A percentile compares a stretch with the other conserved stretches of the same genome.
phyloP scores from a whole-genome alignment of 108 stramenopile species.

The Cyclotella sp. region DNA sequence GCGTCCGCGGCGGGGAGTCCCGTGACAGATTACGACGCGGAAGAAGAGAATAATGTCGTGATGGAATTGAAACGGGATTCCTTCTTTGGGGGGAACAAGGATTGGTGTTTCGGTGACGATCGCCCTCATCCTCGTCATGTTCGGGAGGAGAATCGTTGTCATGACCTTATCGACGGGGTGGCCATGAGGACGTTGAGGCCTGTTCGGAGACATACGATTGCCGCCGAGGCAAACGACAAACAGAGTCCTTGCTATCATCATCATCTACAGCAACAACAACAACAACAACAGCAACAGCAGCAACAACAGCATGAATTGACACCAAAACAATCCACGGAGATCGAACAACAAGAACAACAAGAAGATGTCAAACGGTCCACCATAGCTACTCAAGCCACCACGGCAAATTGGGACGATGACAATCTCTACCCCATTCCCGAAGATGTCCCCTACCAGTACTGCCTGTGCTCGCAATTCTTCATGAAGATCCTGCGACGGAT shows the following conservation, averaged over 20 bases:
- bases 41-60: neutral
- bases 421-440: slow-evolving; percentile 2
- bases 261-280: neutral
- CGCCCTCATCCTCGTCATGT: neutral
- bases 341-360: neutral
- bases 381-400: neutral
- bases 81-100: no score
- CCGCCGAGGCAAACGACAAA: neutral
- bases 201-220: neutral
- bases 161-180: neutral
- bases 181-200: neutral
- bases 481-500: slow-evolving; percentile 13
- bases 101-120: neutral
- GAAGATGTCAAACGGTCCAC: neutral
- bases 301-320: neutral
- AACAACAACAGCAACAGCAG: neutral
- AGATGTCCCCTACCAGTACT: slow-evolving; percentile 1
- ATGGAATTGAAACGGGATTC: no score
- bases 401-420: slow-evolving; percentile 4
- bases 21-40: neutral
- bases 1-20: neutral
- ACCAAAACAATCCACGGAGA: no score
- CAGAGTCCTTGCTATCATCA: neutral
- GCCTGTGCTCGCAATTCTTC: slow-evolving; percentile 8
- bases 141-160: neutral